Base-by-base conservation (phyloP, 2,329 filamentous ascomycete species). In the Lecanicillium sp. region DNA sequence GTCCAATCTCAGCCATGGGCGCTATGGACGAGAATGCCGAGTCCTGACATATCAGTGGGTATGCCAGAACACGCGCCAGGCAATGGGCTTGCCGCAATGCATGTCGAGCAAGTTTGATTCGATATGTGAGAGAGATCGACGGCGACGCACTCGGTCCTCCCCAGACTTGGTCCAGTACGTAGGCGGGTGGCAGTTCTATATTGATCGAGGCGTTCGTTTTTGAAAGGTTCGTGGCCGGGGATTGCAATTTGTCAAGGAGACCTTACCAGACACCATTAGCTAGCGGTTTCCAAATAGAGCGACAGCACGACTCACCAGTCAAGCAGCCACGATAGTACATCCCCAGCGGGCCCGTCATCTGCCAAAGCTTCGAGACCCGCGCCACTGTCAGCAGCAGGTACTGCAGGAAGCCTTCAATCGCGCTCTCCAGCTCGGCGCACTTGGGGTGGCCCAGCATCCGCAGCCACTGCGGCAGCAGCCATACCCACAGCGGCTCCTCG, bases 401-500 rank as follows among this genome's bases (percentile, higher is more conserved):
- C 42, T 67, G 65, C 44, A 81, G 69, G 50, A 84, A 73, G 3
- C 63, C 64, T 54, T 78, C 70, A n/a, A 84, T 74, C 10, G 73
- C 70, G 15, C 67, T 62, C 9, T 68, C 67, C 11, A 84, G 60
- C 14, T 69, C 68, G 27, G 70, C 56, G 51, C 71, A 79, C 35
- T 68, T 63, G 14, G 56, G 60, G 58, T 77, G 74, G 1, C 79
- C 80, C 21, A 84, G 67, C 55, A 84, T 66, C 50, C 65, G 73
- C 54, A 81, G 73, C 36, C 79, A 66, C 60, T 72, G 78, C 40
- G 74, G 84, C 53, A 79, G 75, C 54, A 78, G 71, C 81, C 81
- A 86, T 32, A 77, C 61, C 74, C 84, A 86, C 35, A 85, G 69
- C 4, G 86, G 75, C 52, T 83, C 81, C 32, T 66, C 66, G 14